Evolutionary conservation across 805 yeast species (phyloP).

Genomic region (Candida namnaoensis): DNA sequence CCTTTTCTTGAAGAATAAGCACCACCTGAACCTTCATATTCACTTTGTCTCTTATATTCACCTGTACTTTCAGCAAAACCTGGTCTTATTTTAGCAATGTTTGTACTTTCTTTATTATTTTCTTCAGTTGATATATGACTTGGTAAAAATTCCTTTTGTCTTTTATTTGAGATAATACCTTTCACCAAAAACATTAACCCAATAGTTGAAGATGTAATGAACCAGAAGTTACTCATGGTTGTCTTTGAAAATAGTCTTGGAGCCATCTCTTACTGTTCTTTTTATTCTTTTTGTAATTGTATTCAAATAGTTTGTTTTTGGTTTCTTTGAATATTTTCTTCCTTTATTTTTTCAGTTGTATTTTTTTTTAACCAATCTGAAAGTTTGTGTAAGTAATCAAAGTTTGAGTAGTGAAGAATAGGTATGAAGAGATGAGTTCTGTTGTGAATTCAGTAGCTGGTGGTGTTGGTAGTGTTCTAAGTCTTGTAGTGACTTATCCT

Average conservation of each 20-base stretch:
- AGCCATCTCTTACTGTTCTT: background rate
- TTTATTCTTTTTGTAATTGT: too few species aligned
- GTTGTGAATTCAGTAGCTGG: constrained; percentile 88
- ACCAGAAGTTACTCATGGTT: constrained; percentile 13
- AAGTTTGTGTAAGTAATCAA: too few species aligned
- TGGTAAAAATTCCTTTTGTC: constrained; percentile 26
- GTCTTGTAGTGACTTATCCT: constrained; percentile 86
- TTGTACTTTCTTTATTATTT: constrained; percentile 3
- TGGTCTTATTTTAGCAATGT: constrained; percentile 36
- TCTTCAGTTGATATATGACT: constrained; percentile 13
- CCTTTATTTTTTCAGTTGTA: too few species aligned
- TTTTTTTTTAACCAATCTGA: too few species aligned
- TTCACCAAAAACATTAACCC: constrained; percentile 18
- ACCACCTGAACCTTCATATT: constrained; percentile 60
- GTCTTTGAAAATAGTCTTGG: constrained; percentile 6
- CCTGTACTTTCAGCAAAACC: constrained; percentile 41
- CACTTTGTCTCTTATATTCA: constrained; percentile 40
- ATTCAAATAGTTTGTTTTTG: too few species aligned
- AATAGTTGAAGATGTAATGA: constrained; percentile 17
- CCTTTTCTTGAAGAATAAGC: constrained; percentile 48
- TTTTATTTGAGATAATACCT: constrained; percentile 22
- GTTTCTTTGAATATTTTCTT: too few species aligned
- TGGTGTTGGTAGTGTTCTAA: constrained; percentile 85
- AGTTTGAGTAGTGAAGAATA: too few species aligned
- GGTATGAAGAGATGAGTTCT: too few species aligned